These are phyloP conservation scores for Alloascoidea hylecoeti DNA, from an alignment of 805 yeast species.

Conservation along the genomic window DNA sequence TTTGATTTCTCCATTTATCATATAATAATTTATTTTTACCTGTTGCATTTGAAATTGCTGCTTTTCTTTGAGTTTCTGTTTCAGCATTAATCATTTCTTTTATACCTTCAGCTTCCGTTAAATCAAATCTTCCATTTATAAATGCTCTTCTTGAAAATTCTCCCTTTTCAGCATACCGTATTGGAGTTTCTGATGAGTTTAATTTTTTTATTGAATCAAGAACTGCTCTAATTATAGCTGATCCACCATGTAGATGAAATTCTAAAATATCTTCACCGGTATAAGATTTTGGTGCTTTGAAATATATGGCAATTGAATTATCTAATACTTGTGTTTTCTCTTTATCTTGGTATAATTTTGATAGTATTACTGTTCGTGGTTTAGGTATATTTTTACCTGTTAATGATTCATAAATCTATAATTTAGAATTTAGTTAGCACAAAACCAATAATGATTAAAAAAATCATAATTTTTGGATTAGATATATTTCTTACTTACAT, in stretches of 20 bases:
- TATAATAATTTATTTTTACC: constrained; percentile 51
- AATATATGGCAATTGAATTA: constrained; percentile 59
- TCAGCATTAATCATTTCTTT: constrained; percentile 85
- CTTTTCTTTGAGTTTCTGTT: constrained; percentile 73
- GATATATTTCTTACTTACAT: constrained; percentile 9
- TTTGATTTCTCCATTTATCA: constrained; percentile 47
- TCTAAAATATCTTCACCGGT: constrained; percentile 91
- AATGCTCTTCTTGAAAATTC: constrained; percentile 86
- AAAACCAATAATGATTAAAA: constrained; percentile 4
- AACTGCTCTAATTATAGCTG: constrained; percentile 64
- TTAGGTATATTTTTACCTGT: constrained; percentile 19
- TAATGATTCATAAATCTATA: constrained; percentile 7
- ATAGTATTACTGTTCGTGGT: constrained; percentile 41
- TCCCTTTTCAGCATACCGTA: constrained; percentile 84
- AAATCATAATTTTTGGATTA: too few relatives aligned
- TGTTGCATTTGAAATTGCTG: constrained; percentile 59
- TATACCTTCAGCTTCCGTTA: constrained; percentile 86
- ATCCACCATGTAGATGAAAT: constrained; percentile 90
- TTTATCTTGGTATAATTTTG: constrained; percentile 31
- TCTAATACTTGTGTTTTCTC: constrained; percentile 35
- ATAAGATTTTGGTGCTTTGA: constrained; percentile 62
- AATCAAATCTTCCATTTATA: constrained; percentile 67
- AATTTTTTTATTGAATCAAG: constrained; percentile 41
- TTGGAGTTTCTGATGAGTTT: constrained; percentile 28
- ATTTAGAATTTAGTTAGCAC: constrained; percentile 34